Evolutionary conservation across 164 flowering plant genomes (phyloP), one percentile per base, ranked within the genome.

Genomic region (Brasenia schreberi): DNA sequence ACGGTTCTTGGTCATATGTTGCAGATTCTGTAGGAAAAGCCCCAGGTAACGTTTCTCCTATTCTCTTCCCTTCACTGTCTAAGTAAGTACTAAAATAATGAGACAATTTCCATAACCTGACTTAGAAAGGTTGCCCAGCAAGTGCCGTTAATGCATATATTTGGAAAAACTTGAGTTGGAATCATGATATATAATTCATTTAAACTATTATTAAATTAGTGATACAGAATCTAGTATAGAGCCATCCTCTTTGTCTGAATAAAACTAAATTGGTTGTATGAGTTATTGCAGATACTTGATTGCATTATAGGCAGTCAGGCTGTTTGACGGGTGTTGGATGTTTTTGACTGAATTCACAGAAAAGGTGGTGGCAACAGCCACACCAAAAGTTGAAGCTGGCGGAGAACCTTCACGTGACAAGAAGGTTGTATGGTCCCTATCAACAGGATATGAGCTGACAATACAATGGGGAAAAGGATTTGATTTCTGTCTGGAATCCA

Each of bases 1-100:
- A 85, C 80, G 99, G 99, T 65, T 82, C 93, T 42, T 94, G 99
- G 99, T 77, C 88, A 33, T 94, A 91, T 73, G 81, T 88, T 67
- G 92, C 83, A 16, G 93, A 90, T 59, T 82, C 99, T 18, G 85
- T 90, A 33, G 99, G 99, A 18, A 79, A 69, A 74, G 86, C 85
- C 42, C 97, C 97, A 61, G 92, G 99, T 94, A 83, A 9, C 18
- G 12, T 61, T 18, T n/a, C 7, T 61, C 63, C 18, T 61, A 11
- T 11, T 61, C 12, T n/a, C 4, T 7, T n/a, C 9, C 18, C 18
- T 11, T 61, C 33, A 7, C 7, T 18, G 11, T 6, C n/a, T 1
- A 60, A 56, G 59, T 11, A 58, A 56, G 39, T 33, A 33, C 39
- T 33, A 33, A 33, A 33, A 33, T 33, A 33, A 1, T 33, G 39